Evolutionary conservation across 2,329 filamentous ascomycete species (phyloP).

Genomic region (Fonsecaea monophora): DNA sequence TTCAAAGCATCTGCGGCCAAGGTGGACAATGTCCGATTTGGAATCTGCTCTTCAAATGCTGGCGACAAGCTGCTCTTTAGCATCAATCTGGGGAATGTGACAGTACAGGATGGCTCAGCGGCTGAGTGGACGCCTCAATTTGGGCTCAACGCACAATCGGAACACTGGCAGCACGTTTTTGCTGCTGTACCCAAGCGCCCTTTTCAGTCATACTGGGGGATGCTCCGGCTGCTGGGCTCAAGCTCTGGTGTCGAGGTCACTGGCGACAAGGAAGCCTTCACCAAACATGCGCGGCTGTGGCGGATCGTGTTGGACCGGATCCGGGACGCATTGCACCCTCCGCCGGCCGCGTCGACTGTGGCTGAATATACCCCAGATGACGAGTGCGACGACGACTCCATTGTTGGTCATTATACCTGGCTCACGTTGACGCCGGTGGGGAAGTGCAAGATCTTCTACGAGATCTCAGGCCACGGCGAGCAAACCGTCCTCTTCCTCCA

Average conservation of each 20-base stretch:
- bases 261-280: conserved; percentile 29
- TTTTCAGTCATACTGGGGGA: conserved; percentile 37
- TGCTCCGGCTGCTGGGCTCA: conserved; percentile 32
- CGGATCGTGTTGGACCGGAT: conserved; percentile 29
- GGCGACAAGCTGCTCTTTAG: conserved; percentile 4
- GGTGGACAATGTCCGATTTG: conserved; percentile 1
- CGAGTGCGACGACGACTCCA: conserved; percentile 31
- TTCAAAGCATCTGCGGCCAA: conserved; percentile 14
- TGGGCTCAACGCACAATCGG: conserved; percentile 20
- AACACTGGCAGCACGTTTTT: conserved; percentile 32
- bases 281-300: conserved; percentile 27
- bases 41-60: conserved; percentile 8
- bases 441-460: conserved; percentile 38
- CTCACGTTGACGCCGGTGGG: conserved; percentile 26
- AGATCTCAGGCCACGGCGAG: conserved; percentile 26
- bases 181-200: conserved; percentile 23
- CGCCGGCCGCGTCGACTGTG: background rate
- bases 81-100: conserved; percentile 3
- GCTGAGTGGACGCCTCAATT: conserved; percentile 20
- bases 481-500: conserved; percentile 34
- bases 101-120: conserved; percentile 2
- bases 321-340: conserved; percentile 19
- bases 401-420: conserved; percentile 35
- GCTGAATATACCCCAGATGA: conserved; percentile 20
- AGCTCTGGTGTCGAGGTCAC: conserved; percentile 26